These are phyloP conservation scores for Aspergillus viridinutans DNA, from an alignment of 2,329 filamentous ascomycete species.

Conservation along the genomic window DNA sequence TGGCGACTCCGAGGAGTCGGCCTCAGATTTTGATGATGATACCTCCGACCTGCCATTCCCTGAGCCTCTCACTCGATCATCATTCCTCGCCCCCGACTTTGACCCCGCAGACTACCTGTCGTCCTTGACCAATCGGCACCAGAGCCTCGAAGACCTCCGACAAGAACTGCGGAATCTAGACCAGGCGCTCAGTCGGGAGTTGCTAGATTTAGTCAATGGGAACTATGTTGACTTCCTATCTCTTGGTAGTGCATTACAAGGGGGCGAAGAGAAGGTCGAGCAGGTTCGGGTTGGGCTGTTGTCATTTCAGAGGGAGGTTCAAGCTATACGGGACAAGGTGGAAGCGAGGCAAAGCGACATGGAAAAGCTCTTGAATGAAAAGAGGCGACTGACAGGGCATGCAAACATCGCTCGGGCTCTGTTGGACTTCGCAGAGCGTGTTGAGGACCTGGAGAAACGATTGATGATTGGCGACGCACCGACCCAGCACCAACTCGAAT, in stretches of 20 bases:
- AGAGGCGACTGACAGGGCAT: slow-evolving; percentile 58
- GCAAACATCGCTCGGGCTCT: slow-evolving; percentile 58
- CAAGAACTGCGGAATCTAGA: slow-evolving; percentile 78
- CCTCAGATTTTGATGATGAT: slow-evolving; percentile 55
- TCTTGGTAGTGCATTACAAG: slow-evolving; percentile 73
- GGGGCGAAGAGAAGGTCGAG: slow-evolving; percentile 87
- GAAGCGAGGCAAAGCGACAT: slow-evolving; percentile 61
- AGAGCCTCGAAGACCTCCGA: slow-evolving; percentile 91
- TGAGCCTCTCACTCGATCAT: slow-evolving; percentile 71
- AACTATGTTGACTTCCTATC: slow-evolving; percentile 91
- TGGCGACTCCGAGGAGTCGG: slow-evolving; percentile 44
- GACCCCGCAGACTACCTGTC: slow-evolving; percentile 78
- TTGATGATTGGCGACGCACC: slow-evolving; percentile 58
- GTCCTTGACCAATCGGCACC: slow-evolving; percentile 78
- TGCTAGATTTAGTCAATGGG: slow-evolving; percentile 89
- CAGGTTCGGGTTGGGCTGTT: slow-evolving; percentile 82
- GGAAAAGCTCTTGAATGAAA: slow-evolving; percentile 59
- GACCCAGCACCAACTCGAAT: slow-evolving; percentile 13
- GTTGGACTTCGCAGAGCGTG: slow-evolving; percentile 43
- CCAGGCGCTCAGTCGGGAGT: slow-evolving; percentile 73
- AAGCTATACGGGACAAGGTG: slow-evolving; percentile 66
- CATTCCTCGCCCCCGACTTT: slow-evolving; percentile 76
- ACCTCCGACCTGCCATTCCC: slow-evolving; percentile 76
- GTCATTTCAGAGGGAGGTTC: slow-evolving; percentile 78
- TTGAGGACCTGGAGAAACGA: slow-evolving; percentile 60